phyloP scores from a whole-genome alignment of 2,329 filamentous ascomycete species.

The Phyllosticta citriasiana region DNA sequence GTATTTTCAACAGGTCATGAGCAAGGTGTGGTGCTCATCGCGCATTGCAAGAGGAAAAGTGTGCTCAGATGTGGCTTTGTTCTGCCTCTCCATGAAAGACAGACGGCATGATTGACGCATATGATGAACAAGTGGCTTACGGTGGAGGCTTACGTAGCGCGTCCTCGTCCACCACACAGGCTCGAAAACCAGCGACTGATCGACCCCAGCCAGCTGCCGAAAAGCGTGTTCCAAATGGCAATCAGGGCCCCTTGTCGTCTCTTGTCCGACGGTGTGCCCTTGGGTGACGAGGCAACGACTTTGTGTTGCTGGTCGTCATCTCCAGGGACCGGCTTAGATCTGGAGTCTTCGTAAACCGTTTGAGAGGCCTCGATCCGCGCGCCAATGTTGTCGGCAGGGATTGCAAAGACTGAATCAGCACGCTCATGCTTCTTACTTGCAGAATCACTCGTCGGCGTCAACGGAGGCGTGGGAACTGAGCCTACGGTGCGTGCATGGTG shows the following conservation, averaged over 20 bases:
- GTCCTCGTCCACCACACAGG: constrained; percentile 5
- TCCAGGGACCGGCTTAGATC: not conserved
- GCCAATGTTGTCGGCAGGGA: not conserved
- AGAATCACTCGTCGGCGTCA: constrained; percentile 1
- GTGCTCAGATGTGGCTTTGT: not conserved
- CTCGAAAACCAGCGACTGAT: constrained; percentile 2
- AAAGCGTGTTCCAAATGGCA: constrained; percentile 5
- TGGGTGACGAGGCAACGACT: not conserved
- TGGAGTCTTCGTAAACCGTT: not conserved
- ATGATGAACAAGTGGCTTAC: not conserved
- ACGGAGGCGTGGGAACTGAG: constrained; percentile 2
- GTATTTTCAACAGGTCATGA: not conserved
- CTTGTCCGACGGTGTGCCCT: not conserved
- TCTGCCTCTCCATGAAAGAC: not conserved
- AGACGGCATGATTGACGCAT: not conserved
- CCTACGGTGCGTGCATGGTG: not conserved
- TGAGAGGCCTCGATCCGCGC: not conserved
- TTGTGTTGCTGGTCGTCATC: not conserved
- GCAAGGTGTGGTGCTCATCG: not conserved
- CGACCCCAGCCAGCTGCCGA: constrained; percentile 6
- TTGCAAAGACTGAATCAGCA: constrained; percentile 5
- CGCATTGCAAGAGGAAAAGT: too few species aligned
- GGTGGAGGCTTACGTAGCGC: constrained; percentile 9
- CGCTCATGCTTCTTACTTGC: not conserved
- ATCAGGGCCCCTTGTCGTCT: not conserved